Evolutionary conservation across 495 filamentous ascomycete genomes (phyloP).

Genomic region (Penicillium desertorum): DNA sequence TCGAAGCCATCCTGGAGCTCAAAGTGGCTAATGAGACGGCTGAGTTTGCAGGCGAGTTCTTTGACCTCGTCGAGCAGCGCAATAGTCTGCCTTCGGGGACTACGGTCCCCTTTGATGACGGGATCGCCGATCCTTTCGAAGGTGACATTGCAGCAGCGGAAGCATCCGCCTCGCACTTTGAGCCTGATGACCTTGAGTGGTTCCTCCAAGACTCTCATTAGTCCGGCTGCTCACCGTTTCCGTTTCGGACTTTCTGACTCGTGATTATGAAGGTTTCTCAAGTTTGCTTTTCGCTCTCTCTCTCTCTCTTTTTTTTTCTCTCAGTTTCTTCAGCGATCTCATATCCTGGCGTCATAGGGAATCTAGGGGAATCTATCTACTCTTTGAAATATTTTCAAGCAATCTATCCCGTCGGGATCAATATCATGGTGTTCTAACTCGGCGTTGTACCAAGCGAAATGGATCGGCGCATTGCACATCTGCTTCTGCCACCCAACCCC

Average conservation of each 20-base stretch:
- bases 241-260: not conserved
- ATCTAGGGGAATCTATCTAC: conserved; percentile 14
- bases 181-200: conserved; percentile 10
- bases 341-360: conserved; percentile 30
- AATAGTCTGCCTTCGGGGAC: conserved; percentile 1
- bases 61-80: conserved; percentile 30
- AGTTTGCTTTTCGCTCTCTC: conserved; percentile 1
- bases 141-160: conserved; percentile 6
- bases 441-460: conserved; percentile 18
- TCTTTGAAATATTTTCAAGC: conserved; percentile 12
- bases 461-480: conserved; percentile 7
- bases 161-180: conserved; percentile 7
- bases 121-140: conserved; percentile 7
- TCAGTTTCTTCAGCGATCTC: conserved; percentile 28
- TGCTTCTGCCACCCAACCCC: conserved; percentile 12
- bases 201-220: conserved; percentile 6
- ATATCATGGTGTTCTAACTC: conserved; percentile 16
- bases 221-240: not conserved
- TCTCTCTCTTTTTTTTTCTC: not conserved
- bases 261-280: not conserved
- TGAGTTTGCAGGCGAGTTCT: conserved; percentile 48
- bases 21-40: conserved; percentile 49
- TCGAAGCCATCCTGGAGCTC: conserved; percentile 43
- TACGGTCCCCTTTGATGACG: conserved; percentile 11
- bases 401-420: conserved; percentile 14